phyloP scores from a whole-genome alignment of 305 asterid species.

The Rubia tinctorum region DNA sequence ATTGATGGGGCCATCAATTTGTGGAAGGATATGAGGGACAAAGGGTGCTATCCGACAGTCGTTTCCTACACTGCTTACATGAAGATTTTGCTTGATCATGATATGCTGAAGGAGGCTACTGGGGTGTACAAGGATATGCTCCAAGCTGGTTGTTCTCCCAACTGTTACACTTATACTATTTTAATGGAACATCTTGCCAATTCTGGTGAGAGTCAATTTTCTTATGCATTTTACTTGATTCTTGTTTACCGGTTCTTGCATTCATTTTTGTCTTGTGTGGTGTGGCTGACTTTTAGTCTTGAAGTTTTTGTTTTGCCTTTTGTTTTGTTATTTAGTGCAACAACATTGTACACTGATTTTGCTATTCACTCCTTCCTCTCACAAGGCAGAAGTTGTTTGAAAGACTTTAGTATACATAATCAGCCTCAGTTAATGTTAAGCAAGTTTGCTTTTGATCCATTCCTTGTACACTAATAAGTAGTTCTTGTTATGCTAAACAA shows the following conservation, averaged over 20 bases:
- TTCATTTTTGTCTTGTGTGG: background rate
- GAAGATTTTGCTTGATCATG: constrained; percentile 69
- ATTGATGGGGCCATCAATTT: constrained; percentile 56
- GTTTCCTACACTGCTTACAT: constrained; percentile 89
- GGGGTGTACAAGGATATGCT: constrained; percentile 82
- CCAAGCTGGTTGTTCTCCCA: constrained; percentile 62
- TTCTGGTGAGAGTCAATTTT: constrained; percentile 47
- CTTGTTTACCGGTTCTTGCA: background rate
- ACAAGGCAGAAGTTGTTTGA: background rate
- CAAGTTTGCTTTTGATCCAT: background rate
- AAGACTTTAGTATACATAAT: background rate
- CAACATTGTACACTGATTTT: background rate
- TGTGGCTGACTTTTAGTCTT: background rate
- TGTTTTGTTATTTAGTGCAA: background rate
- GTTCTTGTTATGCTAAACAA: background rate
- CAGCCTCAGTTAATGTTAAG: background rate
- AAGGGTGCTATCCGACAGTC: constrained; percentile 63
- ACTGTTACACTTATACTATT: constrained; percentile 74
- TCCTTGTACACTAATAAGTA: background rate
- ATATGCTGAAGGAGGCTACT: constrained; percentile 52
- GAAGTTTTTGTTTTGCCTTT: background rate
- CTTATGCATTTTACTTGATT: background rate
- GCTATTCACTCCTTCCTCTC: background rate
- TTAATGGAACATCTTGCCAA: constrained; percentile 88
- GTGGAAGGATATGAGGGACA: constrained; percentile 79